Evolutionary conservation across 495 filamentous ascomycete species (phyloP), one percentile per base, ranked within the genome.

Genomic region (Penicillium cosmopolitanum): DNA sequence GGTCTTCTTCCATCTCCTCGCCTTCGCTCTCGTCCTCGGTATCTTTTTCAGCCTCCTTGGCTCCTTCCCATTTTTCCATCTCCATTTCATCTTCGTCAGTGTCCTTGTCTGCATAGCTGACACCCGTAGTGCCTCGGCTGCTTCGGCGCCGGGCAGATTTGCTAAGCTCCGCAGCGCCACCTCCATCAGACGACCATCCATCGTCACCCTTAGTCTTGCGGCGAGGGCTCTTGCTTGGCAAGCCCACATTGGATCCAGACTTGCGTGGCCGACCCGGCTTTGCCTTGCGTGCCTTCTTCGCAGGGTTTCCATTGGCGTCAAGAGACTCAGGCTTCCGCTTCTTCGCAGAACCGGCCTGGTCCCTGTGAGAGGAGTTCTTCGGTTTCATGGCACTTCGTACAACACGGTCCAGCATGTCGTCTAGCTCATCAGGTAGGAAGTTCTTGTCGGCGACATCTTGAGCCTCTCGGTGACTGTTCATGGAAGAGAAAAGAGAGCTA

Each of bases 361-460:
- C 23, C 18, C 60, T 54, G 7, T 74, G 67, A 21, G 70, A 74
- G 7, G 62, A 58, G 51, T 55, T 71, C 61, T 70, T 76, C 18
- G 77, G 62, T 63, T 71, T 76, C 77, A 83, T 75, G 13, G 66
- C 74, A 34, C 61, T 65, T 33, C 72, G 72, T 9, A 89, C 84
- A 18, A 93, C 72, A 12, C 85, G 83, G 55, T 96, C 91, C 6
- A 95, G 75, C 51, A 81, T 70, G 43, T 92, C 89, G n/a, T 92
- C 89, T 35, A 96, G 74, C n/a, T 88, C 88, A 34, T 93, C 89
- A 1, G 91, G 89, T 2, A 96, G 76, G 70, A 87, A 96, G 56
- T 87, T 87, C 77, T 88, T 95, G 66, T 90, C 86, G 1, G 93
- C 90, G 58, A 96, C 89, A 57, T 87, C 82, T 64, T 94, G 89